Evolutionary conservation across 257 asterid genomes (phyloP).

Genomic region (Knoxia roxburghii): DNA sequence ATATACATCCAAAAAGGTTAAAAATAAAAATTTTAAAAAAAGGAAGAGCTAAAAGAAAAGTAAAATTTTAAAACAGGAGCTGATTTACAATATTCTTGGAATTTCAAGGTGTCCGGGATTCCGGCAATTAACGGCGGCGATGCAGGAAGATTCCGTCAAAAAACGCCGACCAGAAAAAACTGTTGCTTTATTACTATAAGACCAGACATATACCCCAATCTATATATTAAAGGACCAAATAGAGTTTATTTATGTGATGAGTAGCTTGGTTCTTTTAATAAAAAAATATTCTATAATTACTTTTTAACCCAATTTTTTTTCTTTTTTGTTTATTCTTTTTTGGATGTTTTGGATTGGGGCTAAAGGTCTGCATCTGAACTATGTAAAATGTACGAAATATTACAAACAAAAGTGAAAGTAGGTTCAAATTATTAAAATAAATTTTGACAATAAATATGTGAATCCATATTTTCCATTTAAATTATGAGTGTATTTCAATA

Average conservation of each 20-base stretch:
- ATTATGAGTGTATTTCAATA: no score
- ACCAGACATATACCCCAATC: slow-evolving; percentile 9
- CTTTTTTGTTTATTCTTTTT: not conserved
- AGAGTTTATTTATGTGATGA: slow-evolving; percentile 10
- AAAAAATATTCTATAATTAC: slow-evolving; percentile 4
- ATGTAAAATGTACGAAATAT: not conserved
- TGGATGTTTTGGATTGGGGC: not conserved
- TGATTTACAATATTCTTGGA: slow-evolving; percentile 20
- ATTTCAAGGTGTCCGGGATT: slow-evolving; percentile 17
- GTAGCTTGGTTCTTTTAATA: not conserved
- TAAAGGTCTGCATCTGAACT: slow-evolving; percentile 1
- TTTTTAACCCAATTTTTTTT: not conserved
- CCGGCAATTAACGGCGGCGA: slow-evolving; percentile 46
- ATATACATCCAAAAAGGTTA: not conserved
- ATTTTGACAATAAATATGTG: not conserved
- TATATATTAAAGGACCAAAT: slow-evolving; percentile 10
- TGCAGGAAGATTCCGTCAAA: slow-evolving; percentile 30
- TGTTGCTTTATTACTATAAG: slow-evolving; percentile 16
- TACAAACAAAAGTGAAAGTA: slow-evolving; percentile 6
- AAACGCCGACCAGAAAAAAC: slow-evolving; percentile 30
- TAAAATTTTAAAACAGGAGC: slow-evolving; percentile 12
- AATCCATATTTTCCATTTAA: no score
- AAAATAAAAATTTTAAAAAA: not conserved
- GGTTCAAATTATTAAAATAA: not conserved
- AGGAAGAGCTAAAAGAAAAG: no score